Percentiles rank a stretch among this genome's conserved stretches.
phyloP scores from a whole-genome alignment of 1,139 yeast genomes.

The Kurtzmaniella quercitrusa region DNA sequence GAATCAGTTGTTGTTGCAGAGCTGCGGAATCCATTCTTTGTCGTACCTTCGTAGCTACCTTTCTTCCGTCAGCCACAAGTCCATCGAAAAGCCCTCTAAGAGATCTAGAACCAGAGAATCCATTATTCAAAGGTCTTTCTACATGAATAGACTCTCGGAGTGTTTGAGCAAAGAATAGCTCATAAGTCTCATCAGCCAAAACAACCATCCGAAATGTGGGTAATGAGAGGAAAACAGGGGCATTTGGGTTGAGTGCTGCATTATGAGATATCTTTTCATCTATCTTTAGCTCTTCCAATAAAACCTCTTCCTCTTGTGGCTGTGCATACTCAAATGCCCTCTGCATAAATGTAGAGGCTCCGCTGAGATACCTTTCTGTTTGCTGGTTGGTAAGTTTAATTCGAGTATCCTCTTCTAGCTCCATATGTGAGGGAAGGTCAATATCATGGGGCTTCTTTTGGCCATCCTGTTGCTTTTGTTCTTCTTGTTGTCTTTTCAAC shows the following conservation, averaged over 20 bases:
- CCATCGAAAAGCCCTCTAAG: slow-evolving; percentile 89
- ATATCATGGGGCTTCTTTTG: slow-evolving; percentile 27
- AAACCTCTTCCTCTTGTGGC: slow-evolving; percentile 48
- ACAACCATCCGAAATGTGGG: slow-evolving; percentile 95
- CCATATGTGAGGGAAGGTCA: slow-evolving; percentile 53
- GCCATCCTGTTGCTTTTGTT: slow-evolving; percentile 8
- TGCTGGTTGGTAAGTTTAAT: slow-evolving; percentile 66
- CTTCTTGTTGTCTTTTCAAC: slow-evolving; percentile 15
- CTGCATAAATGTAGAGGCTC: slow-evolving; percentile 83
- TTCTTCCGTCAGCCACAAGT: slow-evolving; percentile 83
- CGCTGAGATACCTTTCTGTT: slow-evolving; percentile 74
- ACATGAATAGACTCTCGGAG: slow-evolving; percentile 65
- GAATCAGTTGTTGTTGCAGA: slow-evolving; percentile 8
- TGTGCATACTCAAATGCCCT: slow-evolving; percentile 89
- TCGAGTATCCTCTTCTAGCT: slow-evolving; percentile 59
- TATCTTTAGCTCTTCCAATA: slow-evolving; percentile 34
- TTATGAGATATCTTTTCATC: slow-evolving; percentile 48
- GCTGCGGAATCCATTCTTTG: slow-evolving; percentile 78
- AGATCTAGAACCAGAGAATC: slow-evolving; percentile 52
- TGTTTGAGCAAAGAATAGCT: slow-evolving; percentile 70
- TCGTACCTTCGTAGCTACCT: slow-evolving; percentile 85
- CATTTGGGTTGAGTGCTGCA: slow-evolving; percentile 75
- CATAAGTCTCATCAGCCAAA: slow-evolving; percentile 90
- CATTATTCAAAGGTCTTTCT: slow-evolving; percentile 47
- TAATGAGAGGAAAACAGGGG: slow-evolving; percentile 70